phyloP scores from a whole-genome alignment of 129 eudicot genomes.

The Artemisia argyi region DNA sequence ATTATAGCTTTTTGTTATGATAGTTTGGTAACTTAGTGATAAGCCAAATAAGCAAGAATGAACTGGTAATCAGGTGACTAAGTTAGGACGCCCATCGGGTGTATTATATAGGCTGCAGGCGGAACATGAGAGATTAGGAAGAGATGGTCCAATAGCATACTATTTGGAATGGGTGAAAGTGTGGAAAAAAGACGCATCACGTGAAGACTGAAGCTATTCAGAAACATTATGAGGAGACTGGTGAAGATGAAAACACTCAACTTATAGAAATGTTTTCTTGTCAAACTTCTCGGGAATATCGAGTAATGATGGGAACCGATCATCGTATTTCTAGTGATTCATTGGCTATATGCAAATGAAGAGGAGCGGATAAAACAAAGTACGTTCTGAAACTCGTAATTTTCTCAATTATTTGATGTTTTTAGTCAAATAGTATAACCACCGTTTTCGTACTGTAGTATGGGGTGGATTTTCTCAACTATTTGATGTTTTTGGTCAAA shows the following conservation, averaged over 20 bases:
- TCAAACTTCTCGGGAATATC: slow-evolving; percentile 93
- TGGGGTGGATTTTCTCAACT: neutral
- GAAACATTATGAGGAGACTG: slow-evolving; percentile 96
- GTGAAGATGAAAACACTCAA: slow-evolving; percentile 96
- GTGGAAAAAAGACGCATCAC: slow-evolving; percentile 90
- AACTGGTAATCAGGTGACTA: too few relatives aligned
- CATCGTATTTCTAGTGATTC: slow-evolving; percentile 80
- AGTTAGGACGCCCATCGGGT: too few relatives aligned
- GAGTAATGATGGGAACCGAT: slow-evolving; percentile 97
- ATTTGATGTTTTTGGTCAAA: neutral
- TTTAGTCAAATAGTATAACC: neutral
- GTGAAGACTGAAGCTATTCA: slow-evolving; percentile 88
- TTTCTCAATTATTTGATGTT: neutral
- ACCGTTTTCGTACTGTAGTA: too few relatives aligned
- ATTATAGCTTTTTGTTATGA: too few relatives aligned
- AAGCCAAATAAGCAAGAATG: too few relatives aligned
- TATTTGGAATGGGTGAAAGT: slow-evolving; percentile 94
- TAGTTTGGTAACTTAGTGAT: too few relatives aligned
- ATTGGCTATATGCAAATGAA: slow-evolving; percentile 90
- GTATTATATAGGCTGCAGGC: slow-evolving; percentile 56
- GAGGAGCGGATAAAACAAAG: slow-evolving; percentile 94
- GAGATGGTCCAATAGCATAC: slow-evolving; percentile 85
- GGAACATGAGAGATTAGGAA: slow-evolving; percentile 65
- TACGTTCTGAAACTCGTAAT: slow-evolving; percentile 27
- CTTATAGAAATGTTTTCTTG: slow-evolving; percentile 82